Percentiles rank a stretch among this genome's conserved stretches.
Conservation (phyloP, 1,284 basidiomycete species). For the Ganoderma leucocontextum region DNA sequence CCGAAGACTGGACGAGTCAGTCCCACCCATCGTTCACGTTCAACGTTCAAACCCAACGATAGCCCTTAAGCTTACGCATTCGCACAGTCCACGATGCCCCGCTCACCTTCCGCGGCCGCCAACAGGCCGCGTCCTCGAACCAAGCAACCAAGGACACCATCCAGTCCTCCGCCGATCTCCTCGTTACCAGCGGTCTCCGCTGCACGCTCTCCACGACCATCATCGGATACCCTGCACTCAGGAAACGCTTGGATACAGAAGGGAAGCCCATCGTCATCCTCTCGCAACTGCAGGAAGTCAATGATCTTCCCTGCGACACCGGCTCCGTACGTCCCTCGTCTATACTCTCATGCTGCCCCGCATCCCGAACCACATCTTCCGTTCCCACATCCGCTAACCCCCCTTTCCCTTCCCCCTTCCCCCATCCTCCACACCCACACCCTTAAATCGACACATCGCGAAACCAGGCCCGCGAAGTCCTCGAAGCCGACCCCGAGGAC, state of each 20-base stretch:
- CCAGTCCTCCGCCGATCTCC: slow-evolving; percentile 43
- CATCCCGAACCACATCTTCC: neutral
- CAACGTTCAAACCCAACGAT: neutral
- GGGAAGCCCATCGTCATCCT: slow-evolving; percentile 42
- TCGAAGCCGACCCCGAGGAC: slow-evolving; percentile 44
- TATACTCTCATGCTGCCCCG: neutral
- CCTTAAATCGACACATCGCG: neutral
- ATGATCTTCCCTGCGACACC: slow-evolving; percentile 42
- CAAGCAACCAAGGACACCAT: slow-evolving; percentile 43
- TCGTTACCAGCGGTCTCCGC: slow-evolving; percentile 43
- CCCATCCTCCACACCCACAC: neutral
- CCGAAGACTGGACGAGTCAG: slow-evolving; percentile 40
- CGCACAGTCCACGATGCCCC: slow-evolving; percentile 40
- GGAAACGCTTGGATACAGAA: slow-evolving; percentile 40
- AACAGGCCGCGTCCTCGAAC: slow-evolving; percentile 43
- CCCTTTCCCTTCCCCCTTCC: neutral
- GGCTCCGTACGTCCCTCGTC: slow-evolving; percentile 38
- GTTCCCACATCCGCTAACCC: neutral
- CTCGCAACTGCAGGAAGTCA: slow-evolving; percentile 44
- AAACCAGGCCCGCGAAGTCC: slow-evolving; percentile 38
- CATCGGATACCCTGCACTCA: slow-evolving; percentile 41
- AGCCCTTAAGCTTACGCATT: neutral
- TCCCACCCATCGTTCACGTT: neutral
- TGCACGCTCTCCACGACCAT: slow-evolving; percentile 45
- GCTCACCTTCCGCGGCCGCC: slow-evolving; percentile 38